A percentile compares a stretch with the other conserved stretches of the same genome.
phyloP scores from a whole-genome alignment of 2,329 filamentous ascomycete genomes.

The Alternaria atra region DNA sequence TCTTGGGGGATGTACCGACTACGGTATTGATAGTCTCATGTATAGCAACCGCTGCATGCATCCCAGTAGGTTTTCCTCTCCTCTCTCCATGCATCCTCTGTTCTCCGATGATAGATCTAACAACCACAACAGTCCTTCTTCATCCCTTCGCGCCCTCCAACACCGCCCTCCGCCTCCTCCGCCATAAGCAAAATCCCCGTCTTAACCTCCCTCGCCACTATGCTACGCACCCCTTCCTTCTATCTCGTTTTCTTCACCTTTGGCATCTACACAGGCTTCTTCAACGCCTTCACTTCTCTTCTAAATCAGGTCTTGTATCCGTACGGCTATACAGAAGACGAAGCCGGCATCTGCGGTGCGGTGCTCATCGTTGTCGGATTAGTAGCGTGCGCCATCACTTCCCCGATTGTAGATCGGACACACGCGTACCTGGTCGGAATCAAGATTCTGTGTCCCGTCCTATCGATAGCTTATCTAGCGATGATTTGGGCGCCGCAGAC shows the following conservation, averaged over 20 bases:
- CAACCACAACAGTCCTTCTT: slow-evolving; percentile 69
- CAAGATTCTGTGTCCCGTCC: slow-evolving; percentile 76
- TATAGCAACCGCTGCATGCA: slow-evolving; percentile 74
- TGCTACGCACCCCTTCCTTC: slow-evolving; percentile 71
- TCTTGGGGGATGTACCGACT: slow-evolving; percentile 77
- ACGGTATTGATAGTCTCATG: slow-evolving; percentile 88
- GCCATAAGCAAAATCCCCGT: slow-evolving; percentile 64
- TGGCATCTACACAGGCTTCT: slow-evolving; percentile 84
- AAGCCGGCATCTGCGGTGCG: slow-evolving; percentile 89
- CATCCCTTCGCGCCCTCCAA: slow-evolving; percentile 78
- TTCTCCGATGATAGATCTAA: rapidly evolving
- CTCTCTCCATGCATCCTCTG: background rate
- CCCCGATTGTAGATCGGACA: slow-evolving; percentile 84
- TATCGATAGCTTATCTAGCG: slow-evolving; percentile 75
- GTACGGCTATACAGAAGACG: slow-evolving; percentile 82
- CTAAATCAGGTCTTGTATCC: slow-evolving; percentile 90
- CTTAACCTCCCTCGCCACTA: slow-evolving; percentile 58
- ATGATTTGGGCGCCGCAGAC: slow-evolving; percentile 83
- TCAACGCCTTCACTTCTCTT: slow-evolving; percentile 89
- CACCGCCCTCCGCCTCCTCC: slow-evolving; percentile 75
- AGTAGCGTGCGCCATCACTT: slow-evolving; percentile 75
- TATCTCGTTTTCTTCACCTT: slow-evolving; percentile 86
- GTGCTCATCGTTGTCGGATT: slow-evolving; percentile 90
- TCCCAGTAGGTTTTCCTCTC: slow-evolving; percentile 59
- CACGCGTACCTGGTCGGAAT: slow-evolving; percentile 80